Conservation (phyloP, 164 flowering plant species). For the Euptelea pleiosperma region DNA sequence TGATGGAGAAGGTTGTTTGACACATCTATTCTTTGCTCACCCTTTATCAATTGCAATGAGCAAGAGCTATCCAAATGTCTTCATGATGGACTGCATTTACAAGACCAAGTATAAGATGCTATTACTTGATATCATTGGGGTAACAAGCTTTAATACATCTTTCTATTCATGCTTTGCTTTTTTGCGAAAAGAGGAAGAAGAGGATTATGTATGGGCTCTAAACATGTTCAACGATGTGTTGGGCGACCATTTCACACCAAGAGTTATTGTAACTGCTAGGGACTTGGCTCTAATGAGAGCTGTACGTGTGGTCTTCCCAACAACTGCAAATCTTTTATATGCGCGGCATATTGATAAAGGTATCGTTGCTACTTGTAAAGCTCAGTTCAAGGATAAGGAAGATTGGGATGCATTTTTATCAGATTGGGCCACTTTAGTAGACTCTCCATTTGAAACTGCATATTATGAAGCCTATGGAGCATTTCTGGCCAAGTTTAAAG, state of each 20-base stretch:
- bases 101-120: slow-evolving; percentile 18
- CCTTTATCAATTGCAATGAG: slow-evolving; percentile 10
- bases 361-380: slow-evolving; percentile 10
- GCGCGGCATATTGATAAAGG: slow-evolving; percentile 10
- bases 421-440: slow-evolving; percentile 7
- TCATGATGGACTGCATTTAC: slow-evolving; percentile 13
- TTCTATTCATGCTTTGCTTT: slow-evolving; percentile 17
- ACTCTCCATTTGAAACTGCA: slow-evolving; percentile 1
- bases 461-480: slow-evolving; percentile 11
- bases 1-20: slow-evolving; percentile 12
- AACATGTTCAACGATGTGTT: neutral
- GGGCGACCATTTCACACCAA: neutral
- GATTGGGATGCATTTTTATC: slow-evolving; percentile 11
- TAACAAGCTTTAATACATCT: slow-evolving; percentile 13
- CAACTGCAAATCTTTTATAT: slow-evolving; percentile 10
- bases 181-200: slow-evolving; percentile 5
- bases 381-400: neutral
- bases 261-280: slow-evolving; percentile 7
- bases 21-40: slow-evolving; percentile 20
- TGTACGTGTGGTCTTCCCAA: slow-evolving; percentile 11
- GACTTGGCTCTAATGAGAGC: slow-evolving; percentile 11
- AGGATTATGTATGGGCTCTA: slow-evolving; percentile 15
- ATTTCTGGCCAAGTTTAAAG: neutral
- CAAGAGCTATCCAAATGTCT: slow-evolving; percentile 9
- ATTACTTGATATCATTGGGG: slow-evolving; percentile 14